Conservation (phyloP, 306 rosid genomes). For the Cucumis melo region DNA sequence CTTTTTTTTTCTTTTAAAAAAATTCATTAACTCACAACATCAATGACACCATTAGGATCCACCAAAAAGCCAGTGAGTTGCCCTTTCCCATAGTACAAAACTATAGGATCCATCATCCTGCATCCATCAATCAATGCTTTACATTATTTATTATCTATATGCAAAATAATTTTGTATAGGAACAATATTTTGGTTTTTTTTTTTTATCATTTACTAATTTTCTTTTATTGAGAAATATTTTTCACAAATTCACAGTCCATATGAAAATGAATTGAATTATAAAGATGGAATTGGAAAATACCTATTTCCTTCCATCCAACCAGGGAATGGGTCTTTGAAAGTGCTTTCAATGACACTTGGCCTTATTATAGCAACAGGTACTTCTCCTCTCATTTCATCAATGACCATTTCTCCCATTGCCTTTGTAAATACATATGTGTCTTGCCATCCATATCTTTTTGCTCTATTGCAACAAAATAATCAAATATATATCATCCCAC, state of each 20-base stretch:
- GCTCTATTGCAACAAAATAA: constrained; percentile 33
- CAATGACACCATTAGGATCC: constrained; percentile 79
- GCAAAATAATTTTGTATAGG: too few relatives aligned
- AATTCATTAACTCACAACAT: constrained; percentile 77
- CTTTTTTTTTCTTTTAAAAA: too few relatives aligned
- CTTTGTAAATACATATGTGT: constrained; percentile 90
- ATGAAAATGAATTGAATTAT: neutral
- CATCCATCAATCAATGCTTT: too few relatives aligned
- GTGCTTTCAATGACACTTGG: constrained; percentile 98
- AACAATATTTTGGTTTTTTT: too few relatives aligned
- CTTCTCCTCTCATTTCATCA: constrained; percentile 60
- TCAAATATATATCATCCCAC: too few relatives aligned
- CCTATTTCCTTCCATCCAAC: constrained; percentile 99
- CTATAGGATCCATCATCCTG: constrained; percentile 97
- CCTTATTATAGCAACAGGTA: constrained; percentile 70
- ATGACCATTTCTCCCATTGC: constrained; percentile 99
- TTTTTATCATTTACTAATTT: too few relatives aligned
- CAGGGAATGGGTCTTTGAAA: constrained; percentile 77
- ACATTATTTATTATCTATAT: too few relatives aligned
- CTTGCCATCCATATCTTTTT: constrained; percentile 79
- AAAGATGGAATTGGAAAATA: neutral
- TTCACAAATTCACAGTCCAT: too few relatives aligned
- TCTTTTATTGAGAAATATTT: too few relatives aligned
- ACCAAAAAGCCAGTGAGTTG: constrained; percentile 79
- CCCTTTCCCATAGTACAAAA: constrained; percentile 88